These are phyloP conservation scores for Saturnispora sekii DNA, from an alignment of 805 yeast genomes.

Conservation along the genomic window DNA sequence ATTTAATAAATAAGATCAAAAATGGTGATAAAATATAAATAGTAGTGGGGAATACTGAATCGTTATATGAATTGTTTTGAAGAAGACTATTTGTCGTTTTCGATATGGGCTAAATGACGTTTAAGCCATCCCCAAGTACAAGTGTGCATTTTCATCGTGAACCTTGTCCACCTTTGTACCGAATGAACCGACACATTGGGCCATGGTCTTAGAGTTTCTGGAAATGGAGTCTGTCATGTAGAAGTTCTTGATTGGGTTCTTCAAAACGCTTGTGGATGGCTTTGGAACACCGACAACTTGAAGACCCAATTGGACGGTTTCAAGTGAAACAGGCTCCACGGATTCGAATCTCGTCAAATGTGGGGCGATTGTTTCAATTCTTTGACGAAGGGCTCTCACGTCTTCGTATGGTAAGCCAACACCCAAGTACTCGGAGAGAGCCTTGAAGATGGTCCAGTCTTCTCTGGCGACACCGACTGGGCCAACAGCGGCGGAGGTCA, in stretches of 20 bases:
- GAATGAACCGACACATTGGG: slow-evolving; percentile 67
- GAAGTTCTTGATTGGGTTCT: slow-evolving; percentile 70
- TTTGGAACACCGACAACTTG: slow-evolving; percentile 29
- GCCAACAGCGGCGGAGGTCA: slow-evolving; percentile 76
- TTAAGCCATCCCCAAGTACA: slow-evolving; percentile 26
- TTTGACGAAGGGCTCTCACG: slow-evolving; percentile 50
- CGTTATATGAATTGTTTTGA: not conserved
- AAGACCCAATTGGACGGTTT: slow-evolving; percentile 49
- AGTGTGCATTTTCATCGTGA: slow-evolving; percentile 35
- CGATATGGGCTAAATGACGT: not conserved
- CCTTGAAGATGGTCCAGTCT: slow-evolving; percentile 84
- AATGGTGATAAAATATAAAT: slow-evolving; percentile 1
- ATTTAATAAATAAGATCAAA: slow-evolving; percentile 2
- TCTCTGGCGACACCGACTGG: slow-evolving; percentile 88
- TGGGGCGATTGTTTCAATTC: slow-evolving; percentile 73
- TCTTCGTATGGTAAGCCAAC: slow-evolving; percentile 71
- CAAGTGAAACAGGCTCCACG: slow-evolving; percentile 56
- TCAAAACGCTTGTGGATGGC: slow-evolving; percentile 37
- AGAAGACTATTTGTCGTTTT: not conserved
- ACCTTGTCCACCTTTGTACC: slow-evolving; percentile 57
- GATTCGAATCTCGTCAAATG: slow-evolving; percentile 67
- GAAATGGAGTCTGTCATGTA: slow-evolving; percentile 85
- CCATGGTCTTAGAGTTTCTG: slow-evolving; percentile 85
- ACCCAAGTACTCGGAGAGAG: slow-evolving; percentile 68
- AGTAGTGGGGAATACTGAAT: not conserved